Evolutionary conservation across 352 stramenopile genomes (phyloP).

Genomic region (Phytophthora pisi): DNA sequence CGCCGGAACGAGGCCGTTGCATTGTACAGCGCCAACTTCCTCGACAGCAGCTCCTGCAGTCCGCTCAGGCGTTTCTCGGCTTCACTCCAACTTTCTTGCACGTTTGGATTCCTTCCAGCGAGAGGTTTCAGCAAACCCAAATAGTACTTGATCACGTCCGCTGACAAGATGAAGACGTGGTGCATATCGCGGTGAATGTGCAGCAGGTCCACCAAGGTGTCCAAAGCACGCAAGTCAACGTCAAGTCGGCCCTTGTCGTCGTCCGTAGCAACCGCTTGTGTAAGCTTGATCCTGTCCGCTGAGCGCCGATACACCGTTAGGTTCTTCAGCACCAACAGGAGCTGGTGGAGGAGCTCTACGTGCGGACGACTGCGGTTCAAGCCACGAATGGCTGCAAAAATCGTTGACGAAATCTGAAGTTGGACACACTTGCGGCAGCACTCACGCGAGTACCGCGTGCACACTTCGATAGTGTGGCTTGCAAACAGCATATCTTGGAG

Average conservation of each 20-base stretch:
- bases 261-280: slow-evolving; percentile 20
- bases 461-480: slow-evolving; percentile 92
- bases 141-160: slow-evolving; percentile 68
- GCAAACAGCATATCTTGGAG: slow-evolving; percentile 94
- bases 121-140: slow-evolving; percentile 41
- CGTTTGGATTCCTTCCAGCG: slow-evolving; percentile 19
- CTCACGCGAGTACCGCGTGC: slow-evolving; percentile 90
- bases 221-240: slow-evolving; percentile 70
- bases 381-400: slow-evolving; percentile 92
- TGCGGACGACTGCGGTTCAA: slow-evolving; percentile 96
- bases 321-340: slow-evolving; percentile 88
- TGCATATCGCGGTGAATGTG: slow-evolving; percentile 95
- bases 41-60: slow-evolving; percentile 57
- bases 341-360: slow-evolving; percentile 92
- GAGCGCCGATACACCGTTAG: slow-evolving; percentile 74
- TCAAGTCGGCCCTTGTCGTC: slow-evolving; percentile 46
- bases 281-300: slow-evolving; percentile 45
- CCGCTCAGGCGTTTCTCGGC: slow-evolving; percentile 52
- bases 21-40: slow-evolving; percentile 66
- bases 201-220: slow-evolving; percentile 93
- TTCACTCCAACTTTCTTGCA: slow-evolving; percentile 57
- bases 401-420: slow-evolving; percentile 84
- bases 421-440: slow-evolving; percentile 91
- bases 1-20: slow-evolving; percentile 43
- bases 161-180: slow-evolving; percentile 76